These are phyloP conservation scores for Penicillium longicatenatum DNA, from an alignment of 495 filamentous ascomycete genomes.

Conservation along the genomic window DNA sequence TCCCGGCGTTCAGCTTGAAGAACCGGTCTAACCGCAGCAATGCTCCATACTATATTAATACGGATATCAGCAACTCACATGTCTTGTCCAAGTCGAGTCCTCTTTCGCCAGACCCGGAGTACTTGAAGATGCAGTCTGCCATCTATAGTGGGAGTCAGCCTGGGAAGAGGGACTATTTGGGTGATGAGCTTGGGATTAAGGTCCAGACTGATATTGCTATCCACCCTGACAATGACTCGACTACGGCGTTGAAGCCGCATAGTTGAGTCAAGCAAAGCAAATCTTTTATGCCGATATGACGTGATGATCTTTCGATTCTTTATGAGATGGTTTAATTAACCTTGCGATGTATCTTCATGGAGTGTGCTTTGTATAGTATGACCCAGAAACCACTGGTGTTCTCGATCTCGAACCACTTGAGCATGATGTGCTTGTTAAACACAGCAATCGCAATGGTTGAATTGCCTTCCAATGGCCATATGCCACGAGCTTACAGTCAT, in stretches of 20 bases:
- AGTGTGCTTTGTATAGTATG: too few relatives aligned
- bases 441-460: too few relatives aligned
- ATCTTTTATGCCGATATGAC: constrained; percentile 16
- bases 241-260: neutral
- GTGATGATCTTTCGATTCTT: constrained; percentile 15
- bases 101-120: constrained; percentile 32
- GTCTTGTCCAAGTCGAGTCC: constrained; percentile 29
- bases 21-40: constrained; percentile 26
- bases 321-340: neutral
- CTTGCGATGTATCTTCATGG: too few relatives aligned
- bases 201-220: constrained; percentile 34
- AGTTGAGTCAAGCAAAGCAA: neutral
- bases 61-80: constrained; percentile 30
- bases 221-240: constrained; percentile 20
- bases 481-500: too few relatives aligned
- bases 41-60: constrained; percentile 32
- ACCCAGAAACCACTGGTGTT: too few relatives aligned
- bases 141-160: constrained; percentile 13
- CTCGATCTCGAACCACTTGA: too few relatives aligned
- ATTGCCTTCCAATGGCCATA: too few relatives aligned
- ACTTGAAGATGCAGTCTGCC: constrained; percentile 35
- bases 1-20: constrained; percentile 40
- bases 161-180: constrained; percentile 14
- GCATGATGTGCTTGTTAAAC: too few relatives aligned
- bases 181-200: constrained; percentile 32